Evolutionary conservation across 2,329 filamentous ascomycete species (phyloP).

Genomic region (Bipolaris zeicola): DNA sequence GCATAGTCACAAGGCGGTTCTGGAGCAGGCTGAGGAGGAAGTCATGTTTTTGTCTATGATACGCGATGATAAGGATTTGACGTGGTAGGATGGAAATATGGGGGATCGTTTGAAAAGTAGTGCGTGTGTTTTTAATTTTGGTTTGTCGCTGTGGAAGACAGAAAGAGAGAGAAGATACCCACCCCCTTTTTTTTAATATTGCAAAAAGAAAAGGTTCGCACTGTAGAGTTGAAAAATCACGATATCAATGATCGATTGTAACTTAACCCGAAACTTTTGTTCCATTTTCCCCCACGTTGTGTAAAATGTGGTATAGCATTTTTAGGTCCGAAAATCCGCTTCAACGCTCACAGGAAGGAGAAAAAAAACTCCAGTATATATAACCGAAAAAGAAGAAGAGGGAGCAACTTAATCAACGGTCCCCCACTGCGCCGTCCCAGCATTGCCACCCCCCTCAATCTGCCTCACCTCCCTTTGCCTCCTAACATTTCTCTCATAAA

Average conservation of each 20-base stretch:
- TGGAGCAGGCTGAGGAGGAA: slow-evolving; percentile 16
- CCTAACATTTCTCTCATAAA: slow-evolving; percentile 41
- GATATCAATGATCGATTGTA: too few species aligned
- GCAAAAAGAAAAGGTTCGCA: too few species aligned
- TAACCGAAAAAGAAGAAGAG: not conserved
- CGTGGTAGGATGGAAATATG: not conserved
- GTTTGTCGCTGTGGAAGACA: too few species aligned
- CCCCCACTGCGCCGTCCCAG: slow-evolving; percentile 28
- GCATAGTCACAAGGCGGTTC: slow-evolving; percentile 8
- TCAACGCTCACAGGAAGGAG: too few species aligned
- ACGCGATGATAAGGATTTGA: slow-evolving; percentile 5
- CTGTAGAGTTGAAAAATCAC: too few species aligned
- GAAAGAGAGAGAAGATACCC: too few species aligned
- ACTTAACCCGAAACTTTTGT: too few species aligned
- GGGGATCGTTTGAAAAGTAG: not conserved
- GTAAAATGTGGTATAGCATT: too few species aligned
- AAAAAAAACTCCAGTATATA: not conserved
- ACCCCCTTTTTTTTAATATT: too few species aligned
- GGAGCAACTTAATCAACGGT: slow-evolving; percentile 30
- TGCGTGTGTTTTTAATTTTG: not conserved
- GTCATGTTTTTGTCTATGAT: slow-evolving; percentile 11
- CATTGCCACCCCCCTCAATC: slow-evolving; percentile 28
- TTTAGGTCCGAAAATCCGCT: too few species aligned
- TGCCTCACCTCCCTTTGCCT: slow-evolving; percentile 40
- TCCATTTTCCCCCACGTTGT: too few species aligned